Evolutionary conservation across 2,329 filamentous ascomycete genomes (phyloP), one percentile per base, ranked within the genome.

Genomic region (Septoria linicola): DNA sequence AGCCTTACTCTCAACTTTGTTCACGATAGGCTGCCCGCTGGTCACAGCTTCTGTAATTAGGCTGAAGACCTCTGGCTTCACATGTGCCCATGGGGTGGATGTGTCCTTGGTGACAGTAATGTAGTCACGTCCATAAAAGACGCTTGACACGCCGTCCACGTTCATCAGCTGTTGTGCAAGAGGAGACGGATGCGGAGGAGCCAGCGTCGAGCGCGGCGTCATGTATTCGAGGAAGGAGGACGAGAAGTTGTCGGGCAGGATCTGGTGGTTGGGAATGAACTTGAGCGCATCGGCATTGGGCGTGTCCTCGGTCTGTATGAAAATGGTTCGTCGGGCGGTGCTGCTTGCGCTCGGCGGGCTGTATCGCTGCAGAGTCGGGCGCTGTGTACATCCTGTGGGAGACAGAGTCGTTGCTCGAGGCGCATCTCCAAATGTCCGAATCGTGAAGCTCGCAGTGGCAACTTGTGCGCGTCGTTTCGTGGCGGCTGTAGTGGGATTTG

Each of bases 291-390:
- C 90, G n/a, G 84, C 79, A 72, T 99, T 99, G 20, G 93, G 93
- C 1, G 93, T 99, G 59, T 80, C 82, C 68, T 97, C 92, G 4
- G 92, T 97, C 74, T 99, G 93, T 67, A 99, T 99, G 76, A 97
- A 99, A 71, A 99, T 95, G 19, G 84, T 90, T 59, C 92, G 85
- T 43, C 58, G 56, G 13, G 64, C 58, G 51, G 64, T 61, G 16
- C 58, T 45, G 20, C 58, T 50, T 32, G 60, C 55, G 19, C 41
- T 40, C 3, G 57, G 49, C 14, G 61, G 60, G 37, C 41, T 53
- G n/a, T 52, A 53, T 11, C 59, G 59, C 14, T 46, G 41, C 13
- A 65, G 20, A 2, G 57, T 57, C n/a, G 63, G 64, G 36, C 63
- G 50, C 21, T 59, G 59, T 40, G 50, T 47, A 14, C 51, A 42